Evolutionary conservation across 306 rosid species (phyloP).

Genomic region (Adenanthera pavonina): DNA sequence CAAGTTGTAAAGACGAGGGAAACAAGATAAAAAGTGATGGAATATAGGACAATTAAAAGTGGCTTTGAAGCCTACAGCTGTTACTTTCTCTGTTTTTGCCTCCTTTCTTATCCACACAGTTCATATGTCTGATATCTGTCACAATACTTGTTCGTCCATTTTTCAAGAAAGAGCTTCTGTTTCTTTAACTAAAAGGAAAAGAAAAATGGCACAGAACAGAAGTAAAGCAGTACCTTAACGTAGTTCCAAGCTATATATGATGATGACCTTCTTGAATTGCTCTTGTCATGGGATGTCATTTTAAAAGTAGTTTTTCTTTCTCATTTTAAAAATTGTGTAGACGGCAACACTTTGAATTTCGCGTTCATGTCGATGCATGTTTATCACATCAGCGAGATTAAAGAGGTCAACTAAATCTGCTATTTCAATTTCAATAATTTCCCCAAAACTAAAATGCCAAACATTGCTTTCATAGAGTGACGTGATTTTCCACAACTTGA

Average conservation of each 20-base stretch:
- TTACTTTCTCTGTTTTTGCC: constrained; percentile 28
- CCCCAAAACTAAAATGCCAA: background rate
- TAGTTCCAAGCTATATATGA: background rate
- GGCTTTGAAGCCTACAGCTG: constrained; percentile 40
- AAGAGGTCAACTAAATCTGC: background rate
- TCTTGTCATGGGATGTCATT: background rate
- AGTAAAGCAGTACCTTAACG: background rate
- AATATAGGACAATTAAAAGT: constrained; percentile 46
- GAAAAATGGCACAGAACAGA: background rate
- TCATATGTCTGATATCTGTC: background rate
- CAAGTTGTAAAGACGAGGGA: constrained; percentile 33
- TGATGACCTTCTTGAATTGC: background rate
- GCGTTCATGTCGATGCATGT: background rate
- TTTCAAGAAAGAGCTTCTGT: background rate
- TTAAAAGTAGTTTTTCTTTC: background rate
- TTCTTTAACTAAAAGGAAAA: background rate
- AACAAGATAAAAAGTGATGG: constrained; percentile 43
- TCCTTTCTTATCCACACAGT: constrained; percentile 27
- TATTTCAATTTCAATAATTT: background rate
- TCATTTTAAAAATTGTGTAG: background rate
- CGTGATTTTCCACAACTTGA: background rate
- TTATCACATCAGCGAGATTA: background rate
- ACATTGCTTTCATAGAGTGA: background rate
- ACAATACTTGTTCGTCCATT: background rate
- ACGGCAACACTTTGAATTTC: background rate